Base-by-base conservation (phyloP, 139 green algal genomes). In the Coelastrella sp. region DNA sequence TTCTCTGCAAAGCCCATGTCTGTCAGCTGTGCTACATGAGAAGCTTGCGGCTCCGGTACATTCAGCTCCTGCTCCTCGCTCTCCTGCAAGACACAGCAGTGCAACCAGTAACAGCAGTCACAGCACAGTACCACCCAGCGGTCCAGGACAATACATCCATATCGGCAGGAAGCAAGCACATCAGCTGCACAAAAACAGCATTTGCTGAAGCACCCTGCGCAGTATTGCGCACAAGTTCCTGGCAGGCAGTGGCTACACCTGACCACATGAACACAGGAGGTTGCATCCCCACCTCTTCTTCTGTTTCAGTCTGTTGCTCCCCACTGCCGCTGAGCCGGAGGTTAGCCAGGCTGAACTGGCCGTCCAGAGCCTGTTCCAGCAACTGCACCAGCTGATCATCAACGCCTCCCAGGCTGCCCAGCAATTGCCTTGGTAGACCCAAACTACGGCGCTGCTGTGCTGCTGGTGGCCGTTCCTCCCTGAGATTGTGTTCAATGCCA, bases 1-100 rank as follows among this genome's bases (percentile, higher is more conserved):
- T n/a, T n/a, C n/a, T n/a, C n/a, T n/a, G n/a, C n/a, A n/a, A 96
- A 96, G 59, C 93, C 93, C 93, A 95, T 95, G 11, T 95, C 93
- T 54, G 59, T 19, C 19, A 95, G 88, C 87, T 94, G 93, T 5
- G 66, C 14, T 14, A 91, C 60, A 13, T 78, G 85, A 20, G 71
- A 58, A 7, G 90, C 68, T 23, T 83, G 65, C 3, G 93, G 90
- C 88, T 94, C 92, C 11, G 93, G 93, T 3, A 54, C 58, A 68
- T 85, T 22, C 4, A 91, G 14, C 6, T 91, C 87, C 17, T 47
- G 77, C 65, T 87, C 77, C 76, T 90, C 68, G 65, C 84, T 75
- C 5, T n/a, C 64, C 4, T 68, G 11, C 7, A 73, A 66, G 56
- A 20, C 5, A 85, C 71, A 54, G 20, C 73, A 58, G 3, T 58